A percentile compares a stretch with the other conserved stretches of the same genome.
These are phyloP conservation scores for Aspergillus carbonarius DNA, from an alignment of 2,329 filamentous ascomycete genomes.

Conservation along the genomic window DNA sequence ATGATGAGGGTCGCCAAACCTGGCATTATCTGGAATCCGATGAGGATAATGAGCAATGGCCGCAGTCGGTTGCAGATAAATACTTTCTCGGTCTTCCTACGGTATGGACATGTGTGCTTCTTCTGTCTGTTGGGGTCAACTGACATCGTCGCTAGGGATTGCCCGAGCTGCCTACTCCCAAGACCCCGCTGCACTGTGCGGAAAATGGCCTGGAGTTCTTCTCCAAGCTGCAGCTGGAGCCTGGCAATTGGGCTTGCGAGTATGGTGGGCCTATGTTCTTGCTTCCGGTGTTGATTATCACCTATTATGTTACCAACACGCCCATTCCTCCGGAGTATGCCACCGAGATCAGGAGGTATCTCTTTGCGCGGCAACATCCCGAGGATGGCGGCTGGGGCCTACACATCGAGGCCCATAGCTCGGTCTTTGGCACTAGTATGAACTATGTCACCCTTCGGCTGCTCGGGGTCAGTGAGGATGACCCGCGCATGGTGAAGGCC, in stretches of 20 bases:
- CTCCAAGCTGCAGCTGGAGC: slow-evolving; percentile 80
- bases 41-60: slow-evolving; percentile 71
- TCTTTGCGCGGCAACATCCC: slow-evolving; percentile 79
- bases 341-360: slow-evolving; percentile 88
- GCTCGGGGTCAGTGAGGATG: slow-evolving; percentile 78
- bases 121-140: not conserved
- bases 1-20: slow-evolving; percentile 81
- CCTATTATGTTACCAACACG: slow-evolving; percentile 87
- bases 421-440: slow-evolving; percentile 83
- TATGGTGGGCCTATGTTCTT: slow-evolving; percentile 98
- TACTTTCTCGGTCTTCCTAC: slow-evolving; percentile 78
- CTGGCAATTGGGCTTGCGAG: slow-evolving; percentile 94
- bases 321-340: slow-evolving; percentile 76
- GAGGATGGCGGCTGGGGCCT: slow-evolving; percentile 96
- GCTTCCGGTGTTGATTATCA: slow-evolving; percentile 77
- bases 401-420: slow-evolving; percentile 90
- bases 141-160: slow-evolving; percentile 57
- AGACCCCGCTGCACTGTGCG: slow-evolving; percentile 73
- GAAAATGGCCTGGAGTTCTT: slow-evolving; percentile 85
- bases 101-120: slow-evolving; percentile 49
- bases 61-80: slow-evolving; percentile 84
- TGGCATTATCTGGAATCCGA: slow-evolving; percentile 87
- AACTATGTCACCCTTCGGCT: slow-evolving; percentile 83
- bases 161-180: slow-evolving; percentile 68
- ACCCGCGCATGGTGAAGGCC: slow-evolving; percentile 81